Percentiles rank a stretch among this genome's conserved stretches.
Evolutionary conservation across 768 basidiomycete genomes (phyloP).

Genomic region (Lactarius sanguifluus): DNA sequence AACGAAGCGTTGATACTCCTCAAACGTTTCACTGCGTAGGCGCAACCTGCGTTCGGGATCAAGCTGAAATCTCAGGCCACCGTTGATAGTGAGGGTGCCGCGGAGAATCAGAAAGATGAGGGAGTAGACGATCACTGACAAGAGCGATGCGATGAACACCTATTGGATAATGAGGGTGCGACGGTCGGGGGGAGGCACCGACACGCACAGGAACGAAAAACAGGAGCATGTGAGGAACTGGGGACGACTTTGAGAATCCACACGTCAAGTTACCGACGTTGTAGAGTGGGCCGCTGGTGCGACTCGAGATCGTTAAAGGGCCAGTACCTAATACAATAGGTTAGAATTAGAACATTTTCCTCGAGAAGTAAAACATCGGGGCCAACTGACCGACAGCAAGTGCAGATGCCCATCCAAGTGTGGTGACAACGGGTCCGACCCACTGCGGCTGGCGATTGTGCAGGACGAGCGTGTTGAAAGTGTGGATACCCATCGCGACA

Average conservation of each 20-base stretch:
- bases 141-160: constrained; percentile 58
- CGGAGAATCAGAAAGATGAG: constrained; percentile 61
- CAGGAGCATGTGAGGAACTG: constrained; percentile 48
- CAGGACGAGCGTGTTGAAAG: constrained; percentile 65
- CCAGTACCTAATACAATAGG: constrained; percentile 23
- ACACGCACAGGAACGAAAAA: constrained; percentile 60
- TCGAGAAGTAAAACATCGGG: background rate
- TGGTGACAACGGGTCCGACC: constrained; percentile 44
- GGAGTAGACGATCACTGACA: constrained; percentile 58
- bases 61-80: constrained; percentile 51
- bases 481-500: constrained; percentile 61
- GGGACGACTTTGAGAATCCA: constrained; percentile 46
- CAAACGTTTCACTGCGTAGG: constrained; percentile 34
- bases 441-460: constrained; percentile 51
- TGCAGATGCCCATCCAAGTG: constrained; percentile 56
- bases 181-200: background rate
- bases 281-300: constrained; percentile 48
- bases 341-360: constrained; percentile 8
- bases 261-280: constrained; percentile 54
- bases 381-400: constrained; percentile 47
- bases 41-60: constrained; percentile 48
- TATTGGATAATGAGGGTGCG: constrained; percentile 31
- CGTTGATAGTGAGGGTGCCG: constrained; percentile 52
- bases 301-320: constrained; percentile 36
- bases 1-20: constrained; percentile 62